Evolutionary conservation across 1,284 basidiomycete species (phyloP).

Genomic region (Cutaneotrichosporon curvatum): DNA sequence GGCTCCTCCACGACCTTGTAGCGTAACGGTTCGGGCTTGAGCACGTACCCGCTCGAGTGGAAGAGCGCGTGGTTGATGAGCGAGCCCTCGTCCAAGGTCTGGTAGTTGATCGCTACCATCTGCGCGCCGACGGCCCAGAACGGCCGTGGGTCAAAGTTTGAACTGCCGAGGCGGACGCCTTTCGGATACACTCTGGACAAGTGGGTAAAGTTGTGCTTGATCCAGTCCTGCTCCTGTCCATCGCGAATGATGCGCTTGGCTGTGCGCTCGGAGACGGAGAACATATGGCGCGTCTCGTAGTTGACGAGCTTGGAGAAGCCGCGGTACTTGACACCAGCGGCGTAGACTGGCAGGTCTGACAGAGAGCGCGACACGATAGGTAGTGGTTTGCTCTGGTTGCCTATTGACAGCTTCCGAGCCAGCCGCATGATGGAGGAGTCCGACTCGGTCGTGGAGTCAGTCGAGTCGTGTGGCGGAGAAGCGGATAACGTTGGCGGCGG

Average conservation of each 20-base stretch:
- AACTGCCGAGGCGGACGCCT: constrained; percentile 69
- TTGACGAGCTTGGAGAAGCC: constrained; percentile 84
- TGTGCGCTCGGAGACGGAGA: constrained; percentile 85
- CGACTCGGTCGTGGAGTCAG: constrained; percentile 41
- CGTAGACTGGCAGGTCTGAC: constrained; percentile 78
- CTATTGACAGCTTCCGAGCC: constrained; percentile 27
- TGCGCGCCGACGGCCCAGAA: constrained; percentile 89
- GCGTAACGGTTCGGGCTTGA: constrained; percentile 78
- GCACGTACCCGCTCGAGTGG: constrained; percentile 71
- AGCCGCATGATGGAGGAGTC: constrained; percentile 35
- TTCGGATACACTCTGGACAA: constrained; percentile 86
- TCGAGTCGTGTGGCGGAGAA: constrained; percentile 5
- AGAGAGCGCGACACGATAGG: constrained; percentile 63
- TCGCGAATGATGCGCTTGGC: constrained; percentile 51
- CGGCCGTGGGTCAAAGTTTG: constrained; percentile 83
- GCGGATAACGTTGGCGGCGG: not conserved
- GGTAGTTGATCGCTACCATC: constrained; percentile 96
- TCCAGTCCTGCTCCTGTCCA: constrained; percentile 59
- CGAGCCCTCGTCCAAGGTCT: constrained; percentile 70
- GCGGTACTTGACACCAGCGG: constrained; percentile 88
- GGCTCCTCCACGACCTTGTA: constrained; percentile 57
- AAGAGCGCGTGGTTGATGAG: constrained; percentile 87
- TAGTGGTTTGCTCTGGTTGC: not conserved
- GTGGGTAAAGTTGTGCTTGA: constrained; percentile 83
- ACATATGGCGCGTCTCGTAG: constrained; percentile 83